phyloP scores from a whole-genome alignment of 257 asterid genomes.

The Solanum appendiculatum region DNA sequence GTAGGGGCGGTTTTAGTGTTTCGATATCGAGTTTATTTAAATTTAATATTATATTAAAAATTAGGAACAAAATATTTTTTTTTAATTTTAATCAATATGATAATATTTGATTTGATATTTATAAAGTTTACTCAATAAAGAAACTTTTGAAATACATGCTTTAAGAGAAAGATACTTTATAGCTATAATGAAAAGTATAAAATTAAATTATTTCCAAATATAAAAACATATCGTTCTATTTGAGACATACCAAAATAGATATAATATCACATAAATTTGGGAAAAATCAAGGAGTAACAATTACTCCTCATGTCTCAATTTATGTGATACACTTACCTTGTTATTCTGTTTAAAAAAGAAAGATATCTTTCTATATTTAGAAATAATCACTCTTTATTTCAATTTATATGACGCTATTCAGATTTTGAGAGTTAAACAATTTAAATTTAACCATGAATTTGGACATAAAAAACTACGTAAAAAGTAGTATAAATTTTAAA shows the following conservation, averaged over 20 bases:
- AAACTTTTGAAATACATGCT: neutral
- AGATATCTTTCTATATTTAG: accelerated
- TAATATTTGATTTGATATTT: too few relatives aligned
- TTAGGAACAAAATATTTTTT: neutral
- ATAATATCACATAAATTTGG: neutral
- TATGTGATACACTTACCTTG: neutral
- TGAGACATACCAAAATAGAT: accelerated
- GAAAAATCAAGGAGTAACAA: neutral
- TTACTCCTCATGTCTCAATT: accelerated
- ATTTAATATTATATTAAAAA: neutral
- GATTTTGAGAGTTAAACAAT: neutral
- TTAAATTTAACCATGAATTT: accelerated
- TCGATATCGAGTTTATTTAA: neutral
- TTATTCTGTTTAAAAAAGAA: neutral
- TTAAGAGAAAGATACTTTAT: neutral
- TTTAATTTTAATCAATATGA: too few relatives aligned
- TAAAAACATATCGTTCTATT: neutral
- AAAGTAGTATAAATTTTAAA: neutral
- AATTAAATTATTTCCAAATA: too few relatives aligned
- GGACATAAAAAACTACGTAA: accelerated
- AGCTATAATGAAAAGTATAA: neutral
- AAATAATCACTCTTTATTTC: accelerated
- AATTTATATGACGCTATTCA: too few relatives aligned
- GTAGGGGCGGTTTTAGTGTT: neutral
- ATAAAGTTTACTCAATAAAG: neutral